These are phyloP conservation scores for Noccaea bulbosa DNA, from an alignment of 345 rosid genomes.

Conservation along the genomic window DNA sequence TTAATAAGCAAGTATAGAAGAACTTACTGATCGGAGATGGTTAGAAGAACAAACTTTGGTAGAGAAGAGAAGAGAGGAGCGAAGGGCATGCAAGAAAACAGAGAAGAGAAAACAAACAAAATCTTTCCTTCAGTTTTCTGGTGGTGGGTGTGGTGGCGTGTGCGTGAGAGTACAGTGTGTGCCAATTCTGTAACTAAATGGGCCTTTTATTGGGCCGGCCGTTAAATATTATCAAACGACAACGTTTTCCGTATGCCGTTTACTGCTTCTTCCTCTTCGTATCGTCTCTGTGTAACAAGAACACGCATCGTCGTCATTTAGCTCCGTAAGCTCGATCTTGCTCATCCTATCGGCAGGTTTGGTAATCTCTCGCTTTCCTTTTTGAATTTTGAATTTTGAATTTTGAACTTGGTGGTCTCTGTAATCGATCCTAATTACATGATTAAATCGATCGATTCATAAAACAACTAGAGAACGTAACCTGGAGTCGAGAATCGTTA, in stretches of 20 bases:
- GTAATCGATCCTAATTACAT: not conserved
- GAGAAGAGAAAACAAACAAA: no score
- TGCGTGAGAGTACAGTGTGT: not conserved
- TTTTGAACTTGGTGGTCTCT: not conserved
- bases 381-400: not conserved
- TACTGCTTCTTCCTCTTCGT: conserved; percentile 1
- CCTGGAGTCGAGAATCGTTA: conserved; percentile 20
- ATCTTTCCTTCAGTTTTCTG: conserved; percentile 4
- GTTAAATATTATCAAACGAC: not conserved
- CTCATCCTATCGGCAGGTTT: conserved; percentile 33
- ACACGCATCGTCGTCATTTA: conserved; percentile 19
- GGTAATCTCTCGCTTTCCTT: conserved; percentile 12
- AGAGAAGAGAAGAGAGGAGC: conserved; percentile 12
- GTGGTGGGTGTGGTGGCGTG: conserved; percentile 18
- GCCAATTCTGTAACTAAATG: not conserved
- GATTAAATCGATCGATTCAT: not conserved
- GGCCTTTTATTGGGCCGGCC: not conserved
- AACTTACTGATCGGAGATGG: conserved; percentile 37
- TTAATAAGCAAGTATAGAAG: not conserved
- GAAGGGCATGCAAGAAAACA: conserved; percentile 22
- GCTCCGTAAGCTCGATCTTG: conserved; percentile 35
- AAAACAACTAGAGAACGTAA: not conserved
- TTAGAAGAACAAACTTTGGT: conserved; percentile 12
- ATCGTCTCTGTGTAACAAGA: not conserved
- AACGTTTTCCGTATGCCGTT: not conserved